These are phyloP conservation scores for Beauveria rudraprayagi DNA, from an alignment of 2,329 filamentous ascomycete species.

Conservation along the genomic window DNA sequence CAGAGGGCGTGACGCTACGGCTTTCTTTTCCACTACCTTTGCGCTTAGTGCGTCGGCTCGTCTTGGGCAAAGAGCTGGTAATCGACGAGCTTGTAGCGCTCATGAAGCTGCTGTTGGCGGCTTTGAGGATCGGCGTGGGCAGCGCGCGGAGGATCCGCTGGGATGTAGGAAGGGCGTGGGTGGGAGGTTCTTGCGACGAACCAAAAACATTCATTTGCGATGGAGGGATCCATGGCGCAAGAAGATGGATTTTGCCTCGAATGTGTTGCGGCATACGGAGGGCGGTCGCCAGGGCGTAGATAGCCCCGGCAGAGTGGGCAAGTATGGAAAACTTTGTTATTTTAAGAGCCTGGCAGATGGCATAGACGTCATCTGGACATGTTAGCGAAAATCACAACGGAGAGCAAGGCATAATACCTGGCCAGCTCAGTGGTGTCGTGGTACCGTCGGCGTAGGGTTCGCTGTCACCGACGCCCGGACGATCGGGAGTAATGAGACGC, in stretches of 20 bases:
- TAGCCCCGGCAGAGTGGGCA: conserved; percentile 94
- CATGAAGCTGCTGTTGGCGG: conserved; percentile 94
- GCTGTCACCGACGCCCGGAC: conserved; percentile 89
- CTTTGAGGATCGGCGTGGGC: conserved; percentile 83
- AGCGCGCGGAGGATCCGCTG: conserved; percentile 86
- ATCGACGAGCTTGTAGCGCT: conserved; percentile 81
- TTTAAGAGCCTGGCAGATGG: conserved; percentile 84
- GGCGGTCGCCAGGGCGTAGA: conserved; percentile 92
- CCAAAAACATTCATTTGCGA: conserved; percentile 81
- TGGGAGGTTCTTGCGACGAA: conserved; percentile 66
- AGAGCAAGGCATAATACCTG: conserved; percentile 47
- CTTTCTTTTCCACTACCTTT: conserved; percentile 38
- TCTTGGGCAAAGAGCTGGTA: conserved; percentile 67
- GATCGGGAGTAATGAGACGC: conserved; percentile 85
- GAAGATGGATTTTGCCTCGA: conserved; percentile 82
- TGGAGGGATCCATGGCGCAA: conserved; percentile 95
- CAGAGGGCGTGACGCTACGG: conserved; percentile 31
- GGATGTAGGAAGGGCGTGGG: conserved; percentile 80
- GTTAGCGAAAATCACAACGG: conserved; percentile 19
- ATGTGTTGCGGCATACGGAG: conserved; percentile 95
- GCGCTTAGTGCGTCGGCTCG: conserved; percentile 51
- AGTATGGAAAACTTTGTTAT: conserved; percentile 95
- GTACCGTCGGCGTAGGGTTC: conserved; percentile 75
- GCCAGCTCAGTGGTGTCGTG: conserved; percentile 86
- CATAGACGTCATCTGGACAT: conserved; percentile 65